Percentiles rank a stretch among this genome's conserved stretches.
Conservation (phyloP, 768 basidiomycete species). For the Pulveroboletus sp. region DNA sequence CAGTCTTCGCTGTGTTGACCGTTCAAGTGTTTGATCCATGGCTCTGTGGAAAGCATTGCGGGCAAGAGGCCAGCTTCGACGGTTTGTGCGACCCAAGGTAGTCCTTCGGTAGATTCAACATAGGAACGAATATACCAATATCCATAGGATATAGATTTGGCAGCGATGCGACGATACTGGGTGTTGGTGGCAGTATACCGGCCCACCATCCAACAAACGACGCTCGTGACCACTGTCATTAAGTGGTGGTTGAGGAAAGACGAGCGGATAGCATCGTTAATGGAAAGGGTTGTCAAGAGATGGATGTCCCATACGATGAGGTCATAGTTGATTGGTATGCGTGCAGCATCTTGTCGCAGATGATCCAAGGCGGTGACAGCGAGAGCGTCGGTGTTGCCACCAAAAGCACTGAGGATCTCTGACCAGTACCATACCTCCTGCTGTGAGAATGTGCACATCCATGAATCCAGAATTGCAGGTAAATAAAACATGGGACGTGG, state of each 20-base stretch:
- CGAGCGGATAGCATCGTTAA: slow-evolving; percentile 23
- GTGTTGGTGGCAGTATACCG: slow-evolving; percentile 1
- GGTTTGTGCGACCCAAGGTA: slow-evolving; percentile 25
- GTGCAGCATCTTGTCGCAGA: slow-evolving; percentile 23
- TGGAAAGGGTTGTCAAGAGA: slow-evolving; percentile 24
- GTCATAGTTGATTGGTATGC: slow-evolving; percentile 22
- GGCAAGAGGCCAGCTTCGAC: slow-evolving; percentile 25
- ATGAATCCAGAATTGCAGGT: slow-evolving; percentile 22
- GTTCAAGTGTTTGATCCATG: slow-evolving; percentile 21
- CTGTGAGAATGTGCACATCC: slow-evolving; percentile 26
- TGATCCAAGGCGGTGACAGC: slow-evolving; percentile 24
- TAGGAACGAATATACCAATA: slow-evolving; percentile 31
- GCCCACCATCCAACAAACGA: slow-evolving; percentile 16
- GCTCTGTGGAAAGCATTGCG: slow-evolving; percentile 25
- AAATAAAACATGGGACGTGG: slow-evolving; percentile 3
- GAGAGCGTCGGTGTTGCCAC: slow-evolving; percentile 13
- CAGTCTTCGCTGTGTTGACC: slow-evolving; percentile 24
- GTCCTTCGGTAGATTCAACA: slow-evolving; percentile 24
- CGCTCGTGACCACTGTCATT: slow-evolving; percentile 14
- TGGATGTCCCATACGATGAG: slow-evolving; percentile 30
- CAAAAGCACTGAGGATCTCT: slow-evolving; percentile 25
- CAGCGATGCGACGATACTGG: slow-evolving; percentile 9
- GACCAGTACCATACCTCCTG: slow-evolving; percentile 26
- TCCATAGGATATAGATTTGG: slow-evolving; percentile 27
- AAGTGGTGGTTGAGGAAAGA: slow-evolving; percentile 22